phyloP scores from a whole-genome alignment of 1,284 basidiomycete species.

The Sphagnurus paluster region DNA sequence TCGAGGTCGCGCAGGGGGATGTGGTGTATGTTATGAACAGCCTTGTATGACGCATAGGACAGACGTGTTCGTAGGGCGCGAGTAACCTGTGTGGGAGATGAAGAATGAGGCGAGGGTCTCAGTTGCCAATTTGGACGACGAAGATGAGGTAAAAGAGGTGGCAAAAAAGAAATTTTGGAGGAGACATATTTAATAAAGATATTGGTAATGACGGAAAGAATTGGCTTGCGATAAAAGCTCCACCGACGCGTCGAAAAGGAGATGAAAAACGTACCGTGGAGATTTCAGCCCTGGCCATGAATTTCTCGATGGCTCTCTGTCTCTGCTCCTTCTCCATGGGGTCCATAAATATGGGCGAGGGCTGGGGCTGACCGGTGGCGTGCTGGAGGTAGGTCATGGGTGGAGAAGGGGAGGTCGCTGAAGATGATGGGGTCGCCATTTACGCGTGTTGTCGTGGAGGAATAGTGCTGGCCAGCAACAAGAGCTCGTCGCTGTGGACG shows the following conservation, averaged over 20 bases:
- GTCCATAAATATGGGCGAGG: conserved; percentile 37
- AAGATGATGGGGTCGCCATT: conserved; percentile 77
- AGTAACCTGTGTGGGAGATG: conserved; percentile 61
- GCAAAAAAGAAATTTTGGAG: neutral
- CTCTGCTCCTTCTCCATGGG: conserved; percentile 54
- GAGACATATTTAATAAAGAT: neutral
- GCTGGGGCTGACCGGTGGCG: conserved; percentile 36
- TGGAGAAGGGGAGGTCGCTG: conserved; percentile 75
- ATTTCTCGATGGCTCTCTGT: conserved; percentile 66
- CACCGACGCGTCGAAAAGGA: conserved; percentile 46
- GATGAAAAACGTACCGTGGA: conserved; percentile 61
- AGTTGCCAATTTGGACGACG: conserved; percentile 18
- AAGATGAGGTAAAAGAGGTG: neutral
- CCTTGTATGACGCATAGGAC: conserved; percentile 80
- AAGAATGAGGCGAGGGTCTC: conserved; percentile 36
- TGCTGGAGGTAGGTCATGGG: conserved; percentile 58
- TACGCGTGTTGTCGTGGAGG: conserved; percentile 35
- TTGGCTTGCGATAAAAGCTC: conserved; percentile 1
- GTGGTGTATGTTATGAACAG: conserved; percentile 66
- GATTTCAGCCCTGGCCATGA: conserved; percentile 72
- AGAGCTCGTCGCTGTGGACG: conserved; percentile 38
- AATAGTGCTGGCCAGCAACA: conserved; percentile 18
- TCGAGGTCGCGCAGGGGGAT: conserved; percentile 70
- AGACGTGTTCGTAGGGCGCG: conserved; percentile 74
- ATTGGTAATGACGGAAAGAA: neutral